Evolutionary conservation across 2,329 filamentous ascomycete species (phyloP), one percentile per base, ranked within the genome.

Genomic region (Exophiala mesophila): DNA sequence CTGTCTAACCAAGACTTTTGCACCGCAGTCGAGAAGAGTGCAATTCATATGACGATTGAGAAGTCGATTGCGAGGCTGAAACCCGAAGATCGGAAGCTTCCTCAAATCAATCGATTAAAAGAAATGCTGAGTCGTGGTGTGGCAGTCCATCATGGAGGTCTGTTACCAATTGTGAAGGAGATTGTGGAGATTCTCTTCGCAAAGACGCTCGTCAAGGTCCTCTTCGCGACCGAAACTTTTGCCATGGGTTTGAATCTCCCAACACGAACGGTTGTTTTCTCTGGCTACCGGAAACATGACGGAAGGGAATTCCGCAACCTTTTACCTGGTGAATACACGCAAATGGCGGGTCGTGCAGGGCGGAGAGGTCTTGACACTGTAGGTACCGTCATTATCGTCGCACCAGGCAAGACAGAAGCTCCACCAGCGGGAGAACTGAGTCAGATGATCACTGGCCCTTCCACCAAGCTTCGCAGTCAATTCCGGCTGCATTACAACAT

Each of bases 401-500:
- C 73, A 29, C 72, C 85, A 1, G 88, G 83, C 12, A 79, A 78
- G 36, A 88, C 94, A 50, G 88, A 97, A 66, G 88, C 89, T 13
- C 92, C 92, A 2, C 86, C 89, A 2, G 88, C 87, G 36, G 78
- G 76, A 23, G 82, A 90, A 42, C 70, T 98, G 41, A 79, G 87
- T 45, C 85, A 88, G 59, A 97, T 98, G 88, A 96, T 98, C 52
- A 75, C 97, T 3, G 92, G 92, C 39, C 86, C 95, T 57, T 90
- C 92, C 21, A 95, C 88, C 18, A 97, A 97, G 67, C 76, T 98
- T 36, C 80, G 88, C 34, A 97, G 90, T 5, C 92, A 98, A 60
- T 98, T 98, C 72, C 80, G 92, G 47, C 73, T 98, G 35, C 98
- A 94, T 0, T 98, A 98, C 72, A 98, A 97, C 67, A 98, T 98